A percentile compares a stretch with the other conserved stretches of the same genome.
phyloP scores from a whole-genome alignment of 768 basidiomycete species.

The Suillus lakei region DNA sequence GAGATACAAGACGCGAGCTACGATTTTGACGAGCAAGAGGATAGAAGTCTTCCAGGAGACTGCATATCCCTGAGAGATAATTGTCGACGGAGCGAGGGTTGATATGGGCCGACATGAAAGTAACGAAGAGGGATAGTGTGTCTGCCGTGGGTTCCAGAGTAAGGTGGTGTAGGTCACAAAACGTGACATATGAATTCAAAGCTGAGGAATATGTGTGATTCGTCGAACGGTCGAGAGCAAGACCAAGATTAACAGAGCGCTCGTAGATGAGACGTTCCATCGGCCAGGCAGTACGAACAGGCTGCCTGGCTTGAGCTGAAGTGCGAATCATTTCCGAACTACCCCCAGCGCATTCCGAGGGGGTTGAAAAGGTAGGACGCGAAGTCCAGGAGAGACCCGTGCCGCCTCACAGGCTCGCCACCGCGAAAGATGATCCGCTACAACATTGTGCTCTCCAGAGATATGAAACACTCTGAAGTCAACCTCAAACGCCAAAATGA shows the following conservation, averaged over 20 bases:
- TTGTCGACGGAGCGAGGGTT: too few species aligned
- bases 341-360: constrained; percentile 33
- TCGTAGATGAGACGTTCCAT: background rate
- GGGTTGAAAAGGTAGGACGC: constrained; percentile 19
- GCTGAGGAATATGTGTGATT: constrained; percentile 32
- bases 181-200: constrained; percentile 38
- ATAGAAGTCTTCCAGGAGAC: too few species aligned
- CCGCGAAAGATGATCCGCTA: constrained; percentile 39
- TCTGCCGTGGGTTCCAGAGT: constrained; percentile 9
- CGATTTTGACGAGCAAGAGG: too few species aligned
- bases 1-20: too few species aligned
- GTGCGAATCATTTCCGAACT: background rate
- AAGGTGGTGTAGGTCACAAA: constrained; percentile 33
- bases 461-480: constrained; percentile 31
- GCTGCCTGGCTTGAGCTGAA: background rate
- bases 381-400: constrained; percentile 23
- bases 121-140: too few species aligned
- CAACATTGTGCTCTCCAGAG: constrained; percentile 24
- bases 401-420: constrained; percentile 30
- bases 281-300: background rate
- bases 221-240: constrained; percentile 32
- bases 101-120: too few species aligned
- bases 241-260: constrained; percentile 34
- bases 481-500: background rate
- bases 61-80: too few species aligned